Evolutionary conservation across 441 rosid species (phyloP).

Genomic region (Sinapis alba): DNA sequence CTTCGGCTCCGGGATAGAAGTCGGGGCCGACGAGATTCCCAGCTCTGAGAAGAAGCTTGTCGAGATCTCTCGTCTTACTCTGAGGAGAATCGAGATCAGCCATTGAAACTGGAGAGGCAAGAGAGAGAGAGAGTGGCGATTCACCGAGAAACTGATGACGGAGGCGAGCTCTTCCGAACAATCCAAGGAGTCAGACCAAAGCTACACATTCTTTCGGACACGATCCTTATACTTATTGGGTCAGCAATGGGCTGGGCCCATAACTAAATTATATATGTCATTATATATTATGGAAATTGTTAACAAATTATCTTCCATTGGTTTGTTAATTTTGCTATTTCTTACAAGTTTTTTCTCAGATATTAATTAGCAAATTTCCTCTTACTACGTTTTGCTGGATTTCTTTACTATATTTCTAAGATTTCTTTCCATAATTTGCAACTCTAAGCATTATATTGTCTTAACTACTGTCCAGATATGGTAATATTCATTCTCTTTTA

Average conservation of each 20-base stretch:
- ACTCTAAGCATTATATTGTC: background rate
- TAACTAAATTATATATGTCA: background rate
- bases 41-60: conserved; percentile 81
- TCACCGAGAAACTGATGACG: conserved; percentile 23
- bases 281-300: background rate
- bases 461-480: background rate
- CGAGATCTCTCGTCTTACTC: conserved; percentile 84
- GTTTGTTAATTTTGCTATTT: background rate
- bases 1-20: conserved; percentile 77
- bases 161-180: conserved; percentile 26
- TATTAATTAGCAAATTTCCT: too few species aligned
- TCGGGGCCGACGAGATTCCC: conserved; percentile 80
- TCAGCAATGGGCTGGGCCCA: conserved; percentile 27
- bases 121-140: conserved; percentile 18
- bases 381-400: too few species aligned
- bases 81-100: conserved; percentile 48
- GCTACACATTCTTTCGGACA: conserved; percentile 19
- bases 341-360: too few species aligned
- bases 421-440: background rate
- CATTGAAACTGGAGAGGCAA: conserved; percentile 47
- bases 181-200: background rate
- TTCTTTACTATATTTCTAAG: background rate
- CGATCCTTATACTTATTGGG: conserved; percentile 24
- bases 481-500: background rate
- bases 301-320: background rate